Conservation (phyloP, 305 asterid genomes). For the Fraxinus velutina region DNA sequence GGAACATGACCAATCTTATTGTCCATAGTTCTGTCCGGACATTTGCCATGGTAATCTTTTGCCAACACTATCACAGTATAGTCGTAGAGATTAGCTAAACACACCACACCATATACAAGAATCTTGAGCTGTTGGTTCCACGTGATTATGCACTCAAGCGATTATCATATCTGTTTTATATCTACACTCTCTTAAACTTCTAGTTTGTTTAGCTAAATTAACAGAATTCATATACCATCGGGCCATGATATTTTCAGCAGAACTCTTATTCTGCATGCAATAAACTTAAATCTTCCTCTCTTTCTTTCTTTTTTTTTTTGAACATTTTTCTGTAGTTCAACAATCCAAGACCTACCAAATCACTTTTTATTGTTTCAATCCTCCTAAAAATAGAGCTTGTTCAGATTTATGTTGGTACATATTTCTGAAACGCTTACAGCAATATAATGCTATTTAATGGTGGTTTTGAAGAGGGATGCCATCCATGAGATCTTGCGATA, state of each 20-base stretch:
- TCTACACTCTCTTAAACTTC: neutral
- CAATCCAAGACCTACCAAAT: neutral
- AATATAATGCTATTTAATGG: neutral
- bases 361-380: neutral
- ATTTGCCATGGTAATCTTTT: conserved; percentile 64
- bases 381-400: neutral
- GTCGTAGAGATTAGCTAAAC: neutral
- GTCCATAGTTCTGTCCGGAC: conserved; percentile 73
- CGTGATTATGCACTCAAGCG: neutral
- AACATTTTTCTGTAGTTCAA: neutral
- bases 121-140: neutral
- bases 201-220: neutral
- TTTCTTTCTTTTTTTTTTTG: neutral
- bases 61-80: neutral
- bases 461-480: conserved; percentile 61
- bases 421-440: neutral
- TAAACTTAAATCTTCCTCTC: neutral
- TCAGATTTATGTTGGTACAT: neutral
- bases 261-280: neutral
- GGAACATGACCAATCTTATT: conserved; percentile 89
- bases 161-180: neutral
- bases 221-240: neutral
- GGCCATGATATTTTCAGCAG: neutral
- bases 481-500: conserved; percentile 68
- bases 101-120: neutral